These are phyloP conservation scores for Quercus rubra DNA, from an alignment of 306 rosid species.

Conservation along the genomic window DNA sequence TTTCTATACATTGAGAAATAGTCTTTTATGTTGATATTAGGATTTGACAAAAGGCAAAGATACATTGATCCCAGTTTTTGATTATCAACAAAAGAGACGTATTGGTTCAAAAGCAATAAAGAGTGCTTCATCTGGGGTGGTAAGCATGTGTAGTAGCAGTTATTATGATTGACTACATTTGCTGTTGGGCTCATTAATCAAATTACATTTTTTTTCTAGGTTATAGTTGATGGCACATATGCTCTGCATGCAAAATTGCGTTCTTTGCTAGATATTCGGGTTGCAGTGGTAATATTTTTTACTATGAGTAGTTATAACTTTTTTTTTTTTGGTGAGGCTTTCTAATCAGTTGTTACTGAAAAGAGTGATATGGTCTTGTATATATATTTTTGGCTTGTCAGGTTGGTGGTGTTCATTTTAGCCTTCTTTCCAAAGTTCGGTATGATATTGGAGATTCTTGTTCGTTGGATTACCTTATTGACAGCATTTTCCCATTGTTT, in stretches of 20 bases:
- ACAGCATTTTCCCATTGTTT: conserved; percentile 96
- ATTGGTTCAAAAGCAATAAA: conserved; percentile 66
- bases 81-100: conserved; percentile 82
- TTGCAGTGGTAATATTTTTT: conserved; percentile 75
- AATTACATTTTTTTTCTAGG: conserved; percentile 41
- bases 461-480: conserved; percentile 93
- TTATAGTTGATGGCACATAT: conserved; percentile 94
- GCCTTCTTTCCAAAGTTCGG: conserved; percentile 91
- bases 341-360: conserved; percentile 7
- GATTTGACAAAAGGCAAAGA: conserved; percentile 88
- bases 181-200: conserved; percentile 7
- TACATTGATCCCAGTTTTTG: conserved; percentile 71
- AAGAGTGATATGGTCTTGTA: conserved; percentile 14
- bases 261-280: conserved; percentile 96
- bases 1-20: conserved; percentile 10
- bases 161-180: conserved; percentile 2
- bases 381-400: conserved; percentile 39
- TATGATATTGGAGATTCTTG: conserved; percentile 99
- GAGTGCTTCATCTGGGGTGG: conserved; percentile 91
- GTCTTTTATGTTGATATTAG: conserved; percentile 40
- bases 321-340: conserved; percentile 4
- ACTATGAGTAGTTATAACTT: not conserved
- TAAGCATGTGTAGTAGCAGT: conserved; percentile 38
- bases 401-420: conserved; percentile 99
- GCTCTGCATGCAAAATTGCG: conserved; percentile 96